Base-by-base conservation (phyloP, 75 land plant species). In the Isoetes taiwanensis region DNA sequence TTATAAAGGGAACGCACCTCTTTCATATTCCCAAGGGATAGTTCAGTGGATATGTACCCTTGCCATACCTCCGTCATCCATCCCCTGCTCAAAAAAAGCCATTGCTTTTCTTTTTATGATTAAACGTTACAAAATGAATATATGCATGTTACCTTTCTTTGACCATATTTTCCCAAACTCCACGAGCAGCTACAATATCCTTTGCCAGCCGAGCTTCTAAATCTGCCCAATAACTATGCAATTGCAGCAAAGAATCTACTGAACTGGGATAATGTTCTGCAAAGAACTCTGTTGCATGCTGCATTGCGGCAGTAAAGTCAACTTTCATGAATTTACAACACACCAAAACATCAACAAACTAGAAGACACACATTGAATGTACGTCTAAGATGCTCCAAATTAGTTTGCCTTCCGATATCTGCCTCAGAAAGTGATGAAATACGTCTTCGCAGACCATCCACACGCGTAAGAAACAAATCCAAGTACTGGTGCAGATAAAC, bases 281-380 rank as follows among this genome's bases (percentile, higher is more conserved):
- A 41, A 94, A 33, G 65, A 82, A 89, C 23, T 84, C 75, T 26
- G 76, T 34, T 31, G 84, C 99, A 67, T 70, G 81, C 99, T 94
- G 80, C 34, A 80, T 48, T 11, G 19, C 9, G 52, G 52, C 9
- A 17, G 52, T 48, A 48, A 12, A 17, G 17, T 14, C 9, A 14
- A 37, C 39, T 10, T 14, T 37, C 14, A 37, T 37, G 39, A 37
- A n/a, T n/a, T n/a, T n/a, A n/a, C n/a, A n/a, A n/a, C n/a, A n/a
- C n/a, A n/a, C n/a, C n/a, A n/a, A n/a, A n/a, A n/a, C n/a, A n/a
- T n/a, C n/a, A n/a, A n/a, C n/a, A n/a, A n/a, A n/a, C n/a, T n/a
- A n/a, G n/a, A n/a, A n/a, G n/a, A n/a, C n/a, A n/a, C n/a, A 86
- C 98, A 75, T 80, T 71, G 76, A 83, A 93, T 9, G 79, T 78